phyloP scores from a whole-genome alignment of 345 rosid species.

The Gossypium bickii region DNA sequence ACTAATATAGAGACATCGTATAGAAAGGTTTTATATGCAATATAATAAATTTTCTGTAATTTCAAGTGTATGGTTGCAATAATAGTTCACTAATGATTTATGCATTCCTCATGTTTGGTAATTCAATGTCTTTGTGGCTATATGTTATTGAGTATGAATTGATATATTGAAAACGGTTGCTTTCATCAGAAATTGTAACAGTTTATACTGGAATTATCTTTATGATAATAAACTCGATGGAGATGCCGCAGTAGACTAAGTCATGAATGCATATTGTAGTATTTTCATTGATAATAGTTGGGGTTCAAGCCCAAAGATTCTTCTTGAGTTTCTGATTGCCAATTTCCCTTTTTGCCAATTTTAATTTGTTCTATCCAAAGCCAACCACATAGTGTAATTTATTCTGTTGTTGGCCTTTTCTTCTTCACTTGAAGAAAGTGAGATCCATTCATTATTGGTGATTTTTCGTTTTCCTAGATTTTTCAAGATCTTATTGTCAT shows the following conservation, averaged over 20 bases:
- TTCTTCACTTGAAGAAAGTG: neutral
- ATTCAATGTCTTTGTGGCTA: neutral
- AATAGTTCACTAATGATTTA: neutral
- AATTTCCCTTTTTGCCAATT: neutral
- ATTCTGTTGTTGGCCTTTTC: neutral
- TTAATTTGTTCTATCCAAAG: neutral
- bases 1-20: neutral
- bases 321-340: neutral
- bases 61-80: constrained; percentile 3
- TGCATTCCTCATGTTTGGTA: neutral
- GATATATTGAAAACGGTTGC: neutral
- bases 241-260: neutral
- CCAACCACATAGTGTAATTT: neutral
- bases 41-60: neutral
- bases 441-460: neutral
- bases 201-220: neutral
- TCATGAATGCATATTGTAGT: neutral
- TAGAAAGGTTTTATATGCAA: neutral
- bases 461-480: neutral
- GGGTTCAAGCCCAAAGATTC: neutral
- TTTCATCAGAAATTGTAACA: neutral
- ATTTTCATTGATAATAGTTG: neutral
- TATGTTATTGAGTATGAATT: neutral
- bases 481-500: neutral
- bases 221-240: neutral